Evolutionary conservation across 352 stramenopile species (phyloP), one percentile per base, ranked within the genome.

Genomic region (Globisporangium abappressorium): DNA sequence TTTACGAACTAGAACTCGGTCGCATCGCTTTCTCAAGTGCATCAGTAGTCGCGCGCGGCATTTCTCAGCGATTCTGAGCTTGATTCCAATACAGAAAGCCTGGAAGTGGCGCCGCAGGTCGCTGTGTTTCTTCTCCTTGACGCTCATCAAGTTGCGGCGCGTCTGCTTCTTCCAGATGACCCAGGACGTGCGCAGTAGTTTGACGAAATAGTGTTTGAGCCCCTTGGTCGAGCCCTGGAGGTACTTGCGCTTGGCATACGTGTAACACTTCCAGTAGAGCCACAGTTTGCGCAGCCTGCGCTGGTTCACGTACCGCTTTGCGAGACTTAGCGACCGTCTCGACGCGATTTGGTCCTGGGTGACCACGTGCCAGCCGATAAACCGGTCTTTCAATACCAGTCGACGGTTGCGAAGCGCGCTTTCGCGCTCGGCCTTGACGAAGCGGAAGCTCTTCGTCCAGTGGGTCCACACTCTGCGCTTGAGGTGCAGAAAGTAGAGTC

Each of bases 251-350:
- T 76, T 85, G 14, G 73, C 71, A 33, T 82, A 86, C 3, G 84
- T 87, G 61, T 92, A 95, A 22, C 84, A 84, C 53, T 91, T 93
- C 88, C 88, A 95, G 53, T 91, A 72, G 54, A 80, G 66, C 88
- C 88, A 95, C 6, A 93, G 58, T 36, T 92, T 93, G 7, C 80
- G 80, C 33, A 92, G 69, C 0, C 77, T 72, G 3, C 78, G 70
- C 24, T 87, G 86, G 34, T 86, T 87, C 3, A 91, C 71, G 66
- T 90, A 89, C 5, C 86, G 66, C 34, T 81, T 84, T 1, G 81
- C 84, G 2, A 94, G 38, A 8, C 63, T 81, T 1, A 92, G 59
- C 3, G 86, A 80, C 12, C 86, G 68, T 54, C 79, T 73, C 14
- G 65, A 78, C 7, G 70, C 70, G 0, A 76, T 65, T 58, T 69